These are phyloP conservation scores for Discostella stelligeroides DNA, from an alignment of 108 stramenopile genomes.

Conservation along the genomic window DNA sequence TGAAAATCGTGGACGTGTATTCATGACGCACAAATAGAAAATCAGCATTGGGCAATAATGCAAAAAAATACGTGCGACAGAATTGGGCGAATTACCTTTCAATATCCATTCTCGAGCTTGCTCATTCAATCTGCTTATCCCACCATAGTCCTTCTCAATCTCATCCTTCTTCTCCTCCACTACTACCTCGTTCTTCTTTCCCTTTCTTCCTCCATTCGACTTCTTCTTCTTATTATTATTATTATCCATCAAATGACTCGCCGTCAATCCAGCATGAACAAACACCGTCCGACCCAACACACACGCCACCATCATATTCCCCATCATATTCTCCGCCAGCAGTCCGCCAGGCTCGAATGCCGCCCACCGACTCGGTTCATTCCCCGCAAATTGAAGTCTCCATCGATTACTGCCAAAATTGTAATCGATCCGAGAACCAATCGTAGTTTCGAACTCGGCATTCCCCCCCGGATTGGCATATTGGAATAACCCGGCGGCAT, in stretches of 20 bases:
- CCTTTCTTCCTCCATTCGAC: not conserved
- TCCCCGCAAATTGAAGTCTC: slow-evolving; percentile 72
- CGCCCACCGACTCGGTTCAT: slow-evolving; percentile 76
- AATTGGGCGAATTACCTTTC: slow-evolving; percentile 1
- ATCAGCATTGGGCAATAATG: not conserved
- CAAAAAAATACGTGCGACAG: not conserved
- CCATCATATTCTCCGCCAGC: slow-evolving; percentile 49
- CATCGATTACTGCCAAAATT: slow-evolving; percentile 53
- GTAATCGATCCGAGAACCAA: slow-evolving; percentile 35
- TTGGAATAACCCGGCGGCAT: slow-evolving; percentile 73
- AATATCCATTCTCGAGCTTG: slow-evolving; percentile 61
- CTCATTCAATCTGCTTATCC: slow-evolving; percentile 64
- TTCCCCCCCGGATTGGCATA: slow-evolving; percentile 64
- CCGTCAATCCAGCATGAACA: slow-evolving; percentile 78
- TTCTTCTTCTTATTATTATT: too few relatives aligned
- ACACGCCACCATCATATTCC: slow-evolving; percentile 73
- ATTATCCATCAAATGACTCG: slow-evolving; percentile 53
- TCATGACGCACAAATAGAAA: not conserved
- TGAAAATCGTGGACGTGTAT: not conserved
- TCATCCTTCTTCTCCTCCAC: not conserved
- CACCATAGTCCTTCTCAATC: slow-evolving; percentile 32
- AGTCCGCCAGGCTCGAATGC: slow-evolving; percentile 76
- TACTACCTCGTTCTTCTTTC: not conserved
- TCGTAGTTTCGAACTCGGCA: slow-evolving; percentile 57
- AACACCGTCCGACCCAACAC: slow-evolving; percentile 73